Percentiles rank a stretch among this genome's conserved stretches.
Conservation (phyloP, 1,139 yeast genomes). For the Spencermartinsiella ligniputridi region DNA sequence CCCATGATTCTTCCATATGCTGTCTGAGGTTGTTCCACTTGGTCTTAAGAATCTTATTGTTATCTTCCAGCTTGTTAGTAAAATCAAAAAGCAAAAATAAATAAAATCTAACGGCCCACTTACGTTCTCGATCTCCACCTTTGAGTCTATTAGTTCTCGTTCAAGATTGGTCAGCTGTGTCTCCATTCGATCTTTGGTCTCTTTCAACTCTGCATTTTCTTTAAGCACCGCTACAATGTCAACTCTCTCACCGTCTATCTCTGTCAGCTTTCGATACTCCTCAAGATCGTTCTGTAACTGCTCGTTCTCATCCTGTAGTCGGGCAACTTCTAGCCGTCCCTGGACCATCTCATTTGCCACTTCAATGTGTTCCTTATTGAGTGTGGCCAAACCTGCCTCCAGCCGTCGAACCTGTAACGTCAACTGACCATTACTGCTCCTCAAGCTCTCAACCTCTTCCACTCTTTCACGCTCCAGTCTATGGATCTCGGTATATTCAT, state of each 20-base stretch:
- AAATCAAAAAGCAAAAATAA: conserved; percentile 3
- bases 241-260: neutral
- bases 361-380: conserved; percentile 76
- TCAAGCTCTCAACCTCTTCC: conserved; percentile 63
- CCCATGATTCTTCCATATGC: conserved; percentile 31
- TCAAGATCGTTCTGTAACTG: conserved; percentile 50
- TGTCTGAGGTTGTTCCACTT: conserved; percentile 30
- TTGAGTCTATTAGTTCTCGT: conserved; percentile 31
- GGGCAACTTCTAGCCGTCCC: conserved; percentile 59
- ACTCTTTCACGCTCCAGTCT: conserved; percentile 62
- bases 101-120: conserved; percentile 14
- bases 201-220: conserved; percentile 39
- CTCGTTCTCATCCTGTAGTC: conserved; percentile 60
- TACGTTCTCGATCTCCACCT: conserved; percentile 22
- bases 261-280: conserved; percentile 39
- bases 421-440: conserved; percentile 64
- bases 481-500: conserved; percentile 72
- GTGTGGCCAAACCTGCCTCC: conserved; percentile 60
- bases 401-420: conserved; percentile 69
- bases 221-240: conserved; percentile 42
- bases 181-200: conserved; percentile 32
- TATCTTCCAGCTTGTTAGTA: conserved; percentile 26
- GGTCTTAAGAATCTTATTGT: conserved; percentile 24
- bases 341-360: conserved; percentile 71
- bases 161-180: conserved; percentile 32